Evolutionary conservation across 805 yeast species (phyloP).

Genomic region (Ogataea glucozyma): DNA sequence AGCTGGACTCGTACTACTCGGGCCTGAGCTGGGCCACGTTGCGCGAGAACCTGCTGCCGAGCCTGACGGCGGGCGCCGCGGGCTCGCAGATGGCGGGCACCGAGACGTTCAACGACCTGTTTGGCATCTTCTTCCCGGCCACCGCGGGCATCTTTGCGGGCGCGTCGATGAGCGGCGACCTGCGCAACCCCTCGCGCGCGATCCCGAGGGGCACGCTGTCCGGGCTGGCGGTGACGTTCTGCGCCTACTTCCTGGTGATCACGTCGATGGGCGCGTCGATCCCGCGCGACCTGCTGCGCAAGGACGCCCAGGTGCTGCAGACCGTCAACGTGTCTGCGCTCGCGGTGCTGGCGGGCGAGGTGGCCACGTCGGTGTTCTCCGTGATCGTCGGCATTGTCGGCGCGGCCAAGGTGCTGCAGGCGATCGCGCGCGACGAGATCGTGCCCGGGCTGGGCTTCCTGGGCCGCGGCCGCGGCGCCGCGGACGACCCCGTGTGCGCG

Average conservation of each 20-base stretch:
- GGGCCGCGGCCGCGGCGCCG: conserved; percentile 47
- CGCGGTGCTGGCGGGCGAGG: conserved; percentile 81
- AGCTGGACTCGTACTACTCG: conserved; percentile 53
- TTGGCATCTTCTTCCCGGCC: conserved; percentile 97
- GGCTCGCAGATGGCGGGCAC: conserved; percentile 65
- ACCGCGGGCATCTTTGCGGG: conserved; percentile 99
- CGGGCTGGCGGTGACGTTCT: conserved; percentile 78
- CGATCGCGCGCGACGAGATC: conserved; percentile 84
- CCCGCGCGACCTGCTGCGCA: conserved; percentile 74
- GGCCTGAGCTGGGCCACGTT: conserved; percentile 76
- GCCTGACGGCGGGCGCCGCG: conserved; percentile 87
- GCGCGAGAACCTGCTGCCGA: conserved; percentile 67
- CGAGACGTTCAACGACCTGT: conserved; percentile 81
- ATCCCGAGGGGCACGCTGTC: conserved; percentile 93
- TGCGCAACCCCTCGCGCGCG: conserved; percentile 78
- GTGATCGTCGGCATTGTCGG: conserved; percentile 96
- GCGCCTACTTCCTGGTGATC: conserved; percentile 77
- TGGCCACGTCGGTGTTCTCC: conserved; percentile 87
- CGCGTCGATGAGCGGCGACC: conserved; percentile 97
- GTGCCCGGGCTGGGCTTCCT: conserved; percentile 76
- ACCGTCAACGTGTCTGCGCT: conserved; percentile 69
- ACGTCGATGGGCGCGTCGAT: conserved; percentile 75
- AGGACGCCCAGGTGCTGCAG: conserved; percentile 84
- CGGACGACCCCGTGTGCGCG: conserved; percentile 62
- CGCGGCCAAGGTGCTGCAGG: conserved; percentile 87